phyloP scores from a whole-genome alignment of 768 basidiomycete genomes.

The Phaeotremella fagi region DNA sequence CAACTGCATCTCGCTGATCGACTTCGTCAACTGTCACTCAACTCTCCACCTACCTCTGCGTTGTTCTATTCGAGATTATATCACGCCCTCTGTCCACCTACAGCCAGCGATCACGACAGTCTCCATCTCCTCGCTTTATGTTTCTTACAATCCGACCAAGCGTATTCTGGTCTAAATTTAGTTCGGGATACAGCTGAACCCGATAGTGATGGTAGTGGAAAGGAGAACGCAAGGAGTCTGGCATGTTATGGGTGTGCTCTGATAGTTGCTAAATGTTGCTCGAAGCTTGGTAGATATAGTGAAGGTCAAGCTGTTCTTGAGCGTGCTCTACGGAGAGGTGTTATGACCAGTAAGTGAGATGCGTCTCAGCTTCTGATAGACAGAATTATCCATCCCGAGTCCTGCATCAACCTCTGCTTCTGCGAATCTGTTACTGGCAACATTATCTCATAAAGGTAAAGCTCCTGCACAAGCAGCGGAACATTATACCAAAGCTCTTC shows the following conservation, averaged over 20 bases:
- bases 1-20: constrained; percentile 20
- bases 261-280: constrained; percentile 39
- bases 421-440: constrained; percentile 21
- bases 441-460: constrained; percentile 32
- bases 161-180: constrained; percentile 32
- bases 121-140: constrained; percentile 36
- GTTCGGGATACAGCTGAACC: constrained; percentile 33
- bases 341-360: constrained; percentile 16
- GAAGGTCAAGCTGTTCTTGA: constrained; percentile 33
- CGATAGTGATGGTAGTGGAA: constrained; percentile 10
- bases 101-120: constrained; percentile 25
- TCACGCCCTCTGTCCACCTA: constrained; percentile 20
- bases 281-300: constrained; percentile 27
- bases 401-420: constrained; percentile 18
- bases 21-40: constrained; percentile 24
- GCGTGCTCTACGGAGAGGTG: constrained; percentile 22
- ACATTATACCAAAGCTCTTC: constrained; percentile 31
- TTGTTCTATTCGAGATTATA: constrained; percentile 39
- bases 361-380: neutral
- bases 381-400: constrained; percentile 5
- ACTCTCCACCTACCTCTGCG: constrained; percentile 23
- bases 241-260: constrained; percentile 38
- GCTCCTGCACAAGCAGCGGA: constrained; percentile 25
- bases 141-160: constrained; percentile 25
- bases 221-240: neutral